Base-by-base conservation (phyloP, 2,329 filamentous ascomycete species). In the Hirsutella thompsonii region DNA sequence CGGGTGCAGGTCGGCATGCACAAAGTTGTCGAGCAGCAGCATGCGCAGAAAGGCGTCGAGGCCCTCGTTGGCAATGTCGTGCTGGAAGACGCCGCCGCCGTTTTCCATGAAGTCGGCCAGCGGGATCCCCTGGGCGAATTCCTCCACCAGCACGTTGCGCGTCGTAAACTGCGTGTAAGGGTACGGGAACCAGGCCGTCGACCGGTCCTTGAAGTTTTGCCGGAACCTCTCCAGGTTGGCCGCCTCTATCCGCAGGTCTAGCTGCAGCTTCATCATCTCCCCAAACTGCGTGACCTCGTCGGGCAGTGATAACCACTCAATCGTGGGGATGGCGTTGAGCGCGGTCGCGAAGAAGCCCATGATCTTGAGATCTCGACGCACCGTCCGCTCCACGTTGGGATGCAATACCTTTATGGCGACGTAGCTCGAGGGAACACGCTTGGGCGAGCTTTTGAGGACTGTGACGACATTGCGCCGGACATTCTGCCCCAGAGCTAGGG, bases 211-310 rank as follows among this genome's bases (percentile, higher is more conserved):
- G 69, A 98, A 98, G 57, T 95, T 86, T 52, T 82, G 81, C 40
- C 92, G 80, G 68, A 98, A 96, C 13, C 81, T 78, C 19, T 81
- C 79, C 3, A 98, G 68, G 53, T 98, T 98, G 30, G 89, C 83
- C 2, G 88, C 83, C 60, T 98, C 92, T 45, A 96, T 96, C 40
- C 92, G 82, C 29, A 98, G 71, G 60, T 98, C 92, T 3, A 98
- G 70, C 58, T 98, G 92, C n/a, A 96, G 68, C 53, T 82, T 82
- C 92, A 98, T 98, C 92, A 98, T 98, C 56, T 93, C 84, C 20
- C 89, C 90, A 55, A 98, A 98, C 54, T 96, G 88, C 13, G 72
- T 64, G 3, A 96, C 92, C 58, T 98, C 92, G 50, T 95, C 90
- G 0, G 92, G 92, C 8, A 98, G 76, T 0, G 90, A 95, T 5